These are phyloP conservation scores for Ceratocystis destructans DNA, from an alignment of 2,329 filamentous ascomycete genomes.

Conservation along the genomic window DNA sequence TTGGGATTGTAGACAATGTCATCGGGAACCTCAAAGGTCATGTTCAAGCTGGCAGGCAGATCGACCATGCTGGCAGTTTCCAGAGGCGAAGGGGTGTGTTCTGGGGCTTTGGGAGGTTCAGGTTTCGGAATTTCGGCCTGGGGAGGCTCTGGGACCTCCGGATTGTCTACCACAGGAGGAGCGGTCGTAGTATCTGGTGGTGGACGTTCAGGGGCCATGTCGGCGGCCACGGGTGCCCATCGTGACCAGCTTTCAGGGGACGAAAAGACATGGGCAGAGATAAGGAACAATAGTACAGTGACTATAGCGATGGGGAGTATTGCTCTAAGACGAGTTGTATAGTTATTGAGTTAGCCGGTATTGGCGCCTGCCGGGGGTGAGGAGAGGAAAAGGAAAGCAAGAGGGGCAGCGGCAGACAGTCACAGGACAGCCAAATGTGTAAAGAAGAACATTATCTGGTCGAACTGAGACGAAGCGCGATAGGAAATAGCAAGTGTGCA, in stretches of 20 bases:
- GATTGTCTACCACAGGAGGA: not conserved
- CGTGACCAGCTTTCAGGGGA: conserved; percentile 16
- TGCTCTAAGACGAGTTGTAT: not conserved
- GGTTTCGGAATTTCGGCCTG: not conserved
- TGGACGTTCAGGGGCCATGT: conserved; percentile 5
- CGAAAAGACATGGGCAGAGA: conserved; percentile 17
- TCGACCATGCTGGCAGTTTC: conserved; percentile 6
- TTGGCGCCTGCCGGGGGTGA: not conserved
- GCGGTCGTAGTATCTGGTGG: not conserved
- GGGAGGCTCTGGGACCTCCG: not conserved
- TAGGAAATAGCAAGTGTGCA: not conserved
- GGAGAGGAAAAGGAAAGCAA: not conserved
- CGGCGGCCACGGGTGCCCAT: conserved; percentile 10
- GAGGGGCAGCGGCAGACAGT: not conserved
- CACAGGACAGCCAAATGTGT: not conserved
- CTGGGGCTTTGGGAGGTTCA: not conserved
- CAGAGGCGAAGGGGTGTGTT: conserved; percentile 12
- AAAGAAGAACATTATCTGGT: not conserved
- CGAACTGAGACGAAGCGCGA: not conserved
- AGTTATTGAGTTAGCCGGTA: not conserved
- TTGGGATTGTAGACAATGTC: conserved; percentile 17
- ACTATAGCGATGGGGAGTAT: conserved; percentile 15
- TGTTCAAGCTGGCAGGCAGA: conserved; percentile 13
- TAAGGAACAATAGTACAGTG: conserved; percentile 17
- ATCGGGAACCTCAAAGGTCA: conserved; percentile 16